Conservation (phyloP, 805 yeast genomes). For the Kazachstania taianensis region DNA sequence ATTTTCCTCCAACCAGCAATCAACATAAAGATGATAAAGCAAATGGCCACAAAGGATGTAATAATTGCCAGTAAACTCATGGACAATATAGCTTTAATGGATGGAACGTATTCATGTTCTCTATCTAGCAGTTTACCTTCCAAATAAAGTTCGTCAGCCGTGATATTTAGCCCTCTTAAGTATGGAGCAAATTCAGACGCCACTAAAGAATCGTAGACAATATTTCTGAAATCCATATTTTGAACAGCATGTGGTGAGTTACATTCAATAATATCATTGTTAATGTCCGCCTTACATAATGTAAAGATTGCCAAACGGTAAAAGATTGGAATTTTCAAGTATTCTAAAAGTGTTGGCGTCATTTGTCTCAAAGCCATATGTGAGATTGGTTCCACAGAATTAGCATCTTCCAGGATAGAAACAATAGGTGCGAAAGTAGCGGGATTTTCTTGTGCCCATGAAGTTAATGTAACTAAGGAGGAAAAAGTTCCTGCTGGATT, state of each 20-base stretch:
- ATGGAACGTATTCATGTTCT: conserved; percentile 28
- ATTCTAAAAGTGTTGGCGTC: conserved; percentile 20
- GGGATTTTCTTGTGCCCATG: conserved; percentile 22
- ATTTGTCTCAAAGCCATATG: conserved; percentile 14
- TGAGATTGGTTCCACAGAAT: conserved; percentile 11
- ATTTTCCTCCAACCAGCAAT: conserved; percentile 5
- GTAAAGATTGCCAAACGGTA: conserved; percentile 25
- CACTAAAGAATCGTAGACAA: conserved; percentile 23
- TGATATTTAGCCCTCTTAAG: conserved; percentile 21
- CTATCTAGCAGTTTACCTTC: conserved; percentile 24
- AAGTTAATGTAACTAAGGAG: conserved; percentile 16
- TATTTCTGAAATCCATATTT: conserved; percentile 23
- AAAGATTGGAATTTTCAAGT: conserved; percentile 19
- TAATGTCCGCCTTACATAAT: conserved; percentile 19
- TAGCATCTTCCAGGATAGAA: conserved; percentile 14
- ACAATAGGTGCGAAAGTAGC: conserved; percentile 19
- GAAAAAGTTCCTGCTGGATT: conserved; percentile 17
- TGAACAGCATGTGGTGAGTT: conserved; percentile 27
- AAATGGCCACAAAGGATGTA: conserved; percentile 14
- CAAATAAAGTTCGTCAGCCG: conserved; percentile 20
- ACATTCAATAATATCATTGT: conserved; percentile 19
- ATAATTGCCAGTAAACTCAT: conserved; percentile 21
- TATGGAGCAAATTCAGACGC: conserved; percentile 26
- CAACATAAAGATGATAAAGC: conserved; percentile 10
- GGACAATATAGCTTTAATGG: conserved; percentile 24